phyloP scores from a whole-genome alignment of 306 rosid genomes.

The Malus asiatica region DNA sequence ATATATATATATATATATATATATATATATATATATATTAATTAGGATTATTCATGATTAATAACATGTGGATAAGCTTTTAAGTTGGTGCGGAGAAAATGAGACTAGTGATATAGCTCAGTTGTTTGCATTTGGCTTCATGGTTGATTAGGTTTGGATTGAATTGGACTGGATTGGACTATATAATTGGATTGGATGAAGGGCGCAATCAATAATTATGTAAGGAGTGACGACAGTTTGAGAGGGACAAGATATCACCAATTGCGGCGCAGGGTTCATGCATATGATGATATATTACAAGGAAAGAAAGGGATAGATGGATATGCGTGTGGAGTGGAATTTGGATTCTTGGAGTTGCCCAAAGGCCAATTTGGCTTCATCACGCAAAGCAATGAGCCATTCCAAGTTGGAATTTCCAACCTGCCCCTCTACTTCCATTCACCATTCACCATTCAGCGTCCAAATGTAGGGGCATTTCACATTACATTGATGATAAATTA shows the following conservation, averaged over 20 bases:
- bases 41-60: too few species aligned
- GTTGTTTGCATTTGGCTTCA: background rate
- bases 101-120: too few species aligned
- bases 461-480: too few species aligned
- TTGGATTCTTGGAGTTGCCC: conserved; percentile 7
- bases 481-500: too few species aligned
- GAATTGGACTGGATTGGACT: too few species aligned
- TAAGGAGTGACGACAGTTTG: conserved; percentile 3
- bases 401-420: background rate
- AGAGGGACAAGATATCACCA: conserved; percentile 3
- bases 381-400: background rate
- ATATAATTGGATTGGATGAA: background rate
- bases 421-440: background rate
- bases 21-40: too few species aligned
- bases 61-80: too few species aligned
- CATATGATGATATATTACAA: background rate
- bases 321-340: background rate
- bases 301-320: background rate
- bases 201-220: background rate
- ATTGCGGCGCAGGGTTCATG: conserved; percentile 29
- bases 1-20: too few species aligned
- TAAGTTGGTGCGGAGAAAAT: too few species aligned
- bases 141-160: background rate
- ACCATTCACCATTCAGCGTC: too few species aligned
- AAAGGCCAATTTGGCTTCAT: conserved; percentile 19